A percentile compares a stretch with the other conserved stretches of the same genome.
Conservation (phyloP, 768 basidiomycete genomes). For the Rhodotorula kratochvilovae region DNA sequence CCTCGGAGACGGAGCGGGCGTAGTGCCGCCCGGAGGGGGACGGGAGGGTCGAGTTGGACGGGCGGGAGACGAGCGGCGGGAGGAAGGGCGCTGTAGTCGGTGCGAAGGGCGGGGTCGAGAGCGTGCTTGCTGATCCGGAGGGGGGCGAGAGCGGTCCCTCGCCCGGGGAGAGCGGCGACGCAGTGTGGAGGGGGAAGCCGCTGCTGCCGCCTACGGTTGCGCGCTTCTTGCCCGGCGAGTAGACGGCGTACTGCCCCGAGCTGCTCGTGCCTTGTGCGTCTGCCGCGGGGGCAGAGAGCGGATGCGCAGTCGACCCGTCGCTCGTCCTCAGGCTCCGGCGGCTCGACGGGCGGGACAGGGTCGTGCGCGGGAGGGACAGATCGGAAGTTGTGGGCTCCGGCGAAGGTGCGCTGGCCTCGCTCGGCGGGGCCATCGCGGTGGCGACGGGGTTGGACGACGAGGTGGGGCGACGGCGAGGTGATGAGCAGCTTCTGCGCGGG, state of each 20-base stretch:
- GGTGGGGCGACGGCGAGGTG: neutral
- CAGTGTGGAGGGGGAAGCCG: neutral
- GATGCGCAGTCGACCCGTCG: neutral
- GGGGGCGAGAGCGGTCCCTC: constrained; percentile 3
- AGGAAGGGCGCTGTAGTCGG: constrained; percentile 12
- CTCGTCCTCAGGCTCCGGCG: neutral
- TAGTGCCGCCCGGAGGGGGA: constrained; percentile 2
- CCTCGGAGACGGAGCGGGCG: constrained; percentile 29
- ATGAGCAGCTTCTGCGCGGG: neutral
- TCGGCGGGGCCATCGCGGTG: neutral
- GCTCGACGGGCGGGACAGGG: constrained; percentile 1
- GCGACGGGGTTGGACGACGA: neutral
- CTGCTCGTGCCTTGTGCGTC: neutral
- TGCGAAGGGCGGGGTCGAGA: constrained; percentile 20
- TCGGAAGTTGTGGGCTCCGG: neutral
- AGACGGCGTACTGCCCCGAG: constrained; percentile 9
- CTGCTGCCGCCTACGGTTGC: neutral
- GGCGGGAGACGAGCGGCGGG: constrained; percentile 34
- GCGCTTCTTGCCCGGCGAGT: constrained; percentile 1
- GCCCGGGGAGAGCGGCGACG: constrained; percentile 1
- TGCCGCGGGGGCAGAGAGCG: neutral
- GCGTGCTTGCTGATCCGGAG: neutral
- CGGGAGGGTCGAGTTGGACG: constrained; percentile 28
- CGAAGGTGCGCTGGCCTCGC: no score
- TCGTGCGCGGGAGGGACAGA: neutral